A percentile compares a stretch with the other conserved stretches of the same genome.
These are phyloP conservation scores for Suhomyces yuchorum DNA, from an alignment of 1,139 yeast genomes.

Conservation along the genomic window DNA sequence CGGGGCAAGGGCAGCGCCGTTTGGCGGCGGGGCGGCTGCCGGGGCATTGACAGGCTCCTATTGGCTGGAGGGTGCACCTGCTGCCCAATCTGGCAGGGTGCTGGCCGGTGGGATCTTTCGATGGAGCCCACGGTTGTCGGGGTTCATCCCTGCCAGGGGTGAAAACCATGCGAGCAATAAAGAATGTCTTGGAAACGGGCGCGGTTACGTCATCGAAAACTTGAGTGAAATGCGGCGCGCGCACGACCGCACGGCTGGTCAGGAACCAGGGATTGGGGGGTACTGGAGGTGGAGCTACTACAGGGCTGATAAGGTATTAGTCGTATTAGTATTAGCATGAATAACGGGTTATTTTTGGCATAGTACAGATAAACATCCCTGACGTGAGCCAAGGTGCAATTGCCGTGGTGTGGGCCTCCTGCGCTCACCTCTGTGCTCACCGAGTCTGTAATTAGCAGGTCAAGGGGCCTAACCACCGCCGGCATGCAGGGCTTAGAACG, in stretches of 20 bases:
- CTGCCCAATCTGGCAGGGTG: no score
- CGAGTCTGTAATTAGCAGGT: not conserved
- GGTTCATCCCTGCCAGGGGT: not conserved
- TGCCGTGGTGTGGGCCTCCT: not conserved
- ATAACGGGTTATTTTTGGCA: not conserved
- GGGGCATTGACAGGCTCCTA: no score
- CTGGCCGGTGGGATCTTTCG: no score
- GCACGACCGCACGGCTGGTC: not conserved
- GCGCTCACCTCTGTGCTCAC: no score
- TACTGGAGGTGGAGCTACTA: not conserved
- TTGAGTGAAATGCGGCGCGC: not conserved
- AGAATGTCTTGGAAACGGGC: not conserved
- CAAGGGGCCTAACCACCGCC: not conserved
- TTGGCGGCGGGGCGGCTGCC: no score
- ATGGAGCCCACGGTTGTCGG: no score
- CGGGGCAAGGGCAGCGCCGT: no score
- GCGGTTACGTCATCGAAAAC: not conserved
- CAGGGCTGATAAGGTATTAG: not conserved
- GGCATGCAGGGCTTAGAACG: no score
- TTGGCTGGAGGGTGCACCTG: no score
- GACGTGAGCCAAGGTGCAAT: not conserved
- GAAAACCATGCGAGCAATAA: not conserved
- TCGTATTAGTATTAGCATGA: not conserved
- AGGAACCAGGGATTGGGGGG: not conserved
- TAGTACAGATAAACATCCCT: not conserved